phyloP scores from a whole-genome alignment of 371 early-diverging fungal species.

The Choanephora cucurbitarum region DNA sequence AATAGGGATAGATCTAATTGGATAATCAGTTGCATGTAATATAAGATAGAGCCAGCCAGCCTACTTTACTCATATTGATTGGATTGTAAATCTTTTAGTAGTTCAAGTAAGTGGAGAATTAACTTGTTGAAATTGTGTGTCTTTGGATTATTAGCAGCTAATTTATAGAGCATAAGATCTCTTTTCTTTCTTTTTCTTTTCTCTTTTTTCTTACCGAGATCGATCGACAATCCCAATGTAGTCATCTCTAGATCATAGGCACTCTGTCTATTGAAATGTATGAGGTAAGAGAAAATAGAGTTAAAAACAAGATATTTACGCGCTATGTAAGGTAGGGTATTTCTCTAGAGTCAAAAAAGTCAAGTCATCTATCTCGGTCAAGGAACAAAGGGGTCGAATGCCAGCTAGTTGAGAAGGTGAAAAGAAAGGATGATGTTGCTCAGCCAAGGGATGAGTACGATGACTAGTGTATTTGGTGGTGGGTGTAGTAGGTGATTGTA shows the following conservation, averaged over 20 bases:
- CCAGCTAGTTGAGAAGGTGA: constrained; percentile 37
- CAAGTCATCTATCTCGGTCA: constrained; percentile 26
- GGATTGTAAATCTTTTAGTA: constrained; percentile 54
- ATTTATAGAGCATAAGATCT: too few relatives aligned
- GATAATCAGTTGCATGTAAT: background rate
- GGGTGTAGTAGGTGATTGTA: background rate
- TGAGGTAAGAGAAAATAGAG: background rate
- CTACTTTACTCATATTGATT: constrained; percentile 48
- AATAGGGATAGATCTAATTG: constrained; percentile 35
- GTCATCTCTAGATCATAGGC: constrained; percentile 76
- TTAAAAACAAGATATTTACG: constrained; percentile 21
- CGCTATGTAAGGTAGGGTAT: constrained; percentile 42
- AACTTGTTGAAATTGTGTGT: constrained; percentile 73
- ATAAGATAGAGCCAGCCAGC: background rate
- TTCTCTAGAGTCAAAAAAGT: constrained; percentile 43
- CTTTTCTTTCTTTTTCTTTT: too few relatives aligned
- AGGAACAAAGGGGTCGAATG: constrained; percentile 46
- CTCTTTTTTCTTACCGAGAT: constrained; percentile 47
- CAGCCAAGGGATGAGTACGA: constrained; percentile 3
- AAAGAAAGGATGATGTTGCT: constrained; percentile 30
- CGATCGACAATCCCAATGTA: constrained; percentile 63
- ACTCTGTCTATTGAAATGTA: constrained; percentile 61
- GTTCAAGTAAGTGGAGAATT: constrained; percentile 58
- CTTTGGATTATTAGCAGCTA: constrained; percentile 65
- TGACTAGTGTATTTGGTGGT: background rate